Evolutionary conservation across 1,284 basidiomycete genomes (phyloP).

Genomic region (Nidula niveotomentosa): DNA sequence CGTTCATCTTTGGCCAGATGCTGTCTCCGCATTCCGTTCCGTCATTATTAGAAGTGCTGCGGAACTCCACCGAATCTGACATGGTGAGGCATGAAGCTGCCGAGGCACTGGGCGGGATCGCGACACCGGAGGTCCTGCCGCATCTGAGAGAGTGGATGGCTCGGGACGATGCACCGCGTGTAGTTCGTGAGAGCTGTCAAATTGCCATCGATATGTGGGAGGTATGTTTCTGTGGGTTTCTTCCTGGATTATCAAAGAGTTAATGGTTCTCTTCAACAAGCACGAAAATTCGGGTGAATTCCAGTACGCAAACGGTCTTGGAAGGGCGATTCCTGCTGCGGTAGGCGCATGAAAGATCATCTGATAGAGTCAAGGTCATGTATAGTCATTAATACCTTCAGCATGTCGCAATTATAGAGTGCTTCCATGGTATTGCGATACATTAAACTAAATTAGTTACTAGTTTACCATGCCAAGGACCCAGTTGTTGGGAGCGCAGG

Average conservation of each 20-base stretch:
- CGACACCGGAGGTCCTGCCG: constrained; percentile 87
- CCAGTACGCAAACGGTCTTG: constrained; percentile 66
- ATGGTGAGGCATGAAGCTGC: constrained; percentile 99
- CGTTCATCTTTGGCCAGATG: constrained; percentile 97
- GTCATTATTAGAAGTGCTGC: constrained; percentile 77
- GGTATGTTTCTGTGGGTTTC: constrained; percentile 40
- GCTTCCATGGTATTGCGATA: too few relatives aligned
- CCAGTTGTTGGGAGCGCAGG: too few relatives aligned
- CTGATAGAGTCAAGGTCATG: too few relatives aligned
- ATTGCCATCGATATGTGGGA: constrained; percentile 98
- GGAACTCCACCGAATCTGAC: constrained; percentile 77
- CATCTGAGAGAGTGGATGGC: constrained; percentile 86
- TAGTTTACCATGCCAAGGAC: too few relatives aligned
- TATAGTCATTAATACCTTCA: too few relatives aligned
- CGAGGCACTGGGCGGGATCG: constrained; percentile 96
- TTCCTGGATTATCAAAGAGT: background rate
- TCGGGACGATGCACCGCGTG: constrained; percentile 77
- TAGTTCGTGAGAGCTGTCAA: constrained; percentile 95
- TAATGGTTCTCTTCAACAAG: constrained; percentile 33
- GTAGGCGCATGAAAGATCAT: constrained; percentile 6
- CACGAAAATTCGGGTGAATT: constrained; percentile 92
- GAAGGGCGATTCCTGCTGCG: constrained; percentile 6
- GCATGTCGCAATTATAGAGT: too few relatives aligned
- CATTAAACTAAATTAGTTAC: too few relatives aligned
- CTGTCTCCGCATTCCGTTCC: constrained; percentile 90